Conservation (phyloP, 2,329 filamentous ascomycete genomes). For the Neofusicoccum ribis region DNA sequence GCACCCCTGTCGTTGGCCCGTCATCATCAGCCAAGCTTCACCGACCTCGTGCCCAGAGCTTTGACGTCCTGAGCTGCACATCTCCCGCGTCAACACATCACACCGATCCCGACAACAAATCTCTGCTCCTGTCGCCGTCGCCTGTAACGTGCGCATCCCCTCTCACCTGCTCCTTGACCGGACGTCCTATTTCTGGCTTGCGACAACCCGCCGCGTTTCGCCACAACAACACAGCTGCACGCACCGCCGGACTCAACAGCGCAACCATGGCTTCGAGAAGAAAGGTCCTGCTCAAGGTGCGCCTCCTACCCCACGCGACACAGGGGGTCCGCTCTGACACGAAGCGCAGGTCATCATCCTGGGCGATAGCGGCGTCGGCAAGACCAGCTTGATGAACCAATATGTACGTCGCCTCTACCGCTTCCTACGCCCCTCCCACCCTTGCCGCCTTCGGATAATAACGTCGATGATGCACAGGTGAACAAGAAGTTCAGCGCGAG, state of each 20-base stretch:
- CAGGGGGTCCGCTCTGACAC: slow-evolving; percentile 23
- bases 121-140: neutral
- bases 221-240: neutral
- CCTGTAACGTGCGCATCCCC: neutral
- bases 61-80: slow-evolving; percentile 16
- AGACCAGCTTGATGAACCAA: slow-evolving; percentile 99
- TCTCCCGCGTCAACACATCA: slow-evolving; percentile 18
- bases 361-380: slow-evolving; percentile 97
- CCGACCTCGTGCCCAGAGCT: slow-evolving; percentile 18
- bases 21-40: slow-evolving; percentile 20
- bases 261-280: slow-evolving; percentile 72
- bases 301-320: slow-evolving; percentile 22
- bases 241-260: slow-evolving; percentile 4
- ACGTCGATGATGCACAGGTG: slow-evolving; percentile 63
- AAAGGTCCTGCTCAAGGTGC: slow-evolving; percentile 89
- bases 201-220: neutral
- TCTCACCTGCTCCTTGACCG: neutral
- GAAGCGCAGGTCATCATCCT: slow-evolving; percentile 86
- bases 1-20: slow-evolving; percentile 11
- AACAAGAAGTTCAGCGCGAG: slow-evolving; percentile 99
- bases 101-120: slow-evolving; percentile 16
- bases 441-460: neutral
- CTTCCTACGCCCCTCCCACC: neutral
- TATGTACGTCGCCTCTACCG: slow-evolving; percentile 68
- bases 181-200: neutral